These are phyloP conservation scores for Heteromeles arbutifolia DNA, from an alignment of 306 rosid genomes.

Conservation along the genomic window DNA sequence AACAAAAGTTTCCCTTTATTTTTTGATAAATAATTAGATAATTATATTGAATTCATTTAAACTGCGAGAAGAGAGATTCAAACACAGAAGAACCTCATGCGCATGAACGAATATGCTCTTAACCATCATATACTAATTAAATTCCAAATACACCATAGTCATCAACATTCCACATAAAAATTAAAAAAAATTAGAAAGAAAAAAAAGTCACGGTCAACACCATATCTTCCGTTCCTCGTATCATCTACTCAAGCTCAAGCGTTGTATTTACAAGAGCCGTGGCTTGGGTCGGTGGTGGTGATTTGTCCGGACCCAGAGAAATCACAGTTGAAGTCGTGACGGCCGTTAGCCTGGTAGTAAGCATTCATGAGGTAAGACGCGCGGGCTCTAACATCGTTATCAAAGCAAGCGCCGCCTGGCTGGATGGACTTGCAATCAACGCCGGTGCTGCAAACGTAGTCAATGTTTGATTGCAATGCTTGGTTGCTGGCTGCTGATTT, in stretches of 20 bases:
- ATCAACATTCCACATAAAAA: background rate
- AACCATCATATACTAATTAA: background rate
- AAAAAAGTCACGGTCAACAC: background rate
- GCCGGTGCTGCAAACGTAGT: constrained; percentile 56
- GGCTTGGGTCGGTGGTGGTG: constrained; percentile 50
- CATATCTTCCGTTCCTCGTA: background rate
- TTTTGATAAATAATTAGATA: no score
- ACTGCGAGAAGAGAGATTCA: no score
- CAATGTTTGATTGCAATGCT: constrained; percentile 54
- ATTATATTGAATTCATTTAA: no score
- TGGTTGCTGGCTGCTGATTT: constrained; percentile 33
- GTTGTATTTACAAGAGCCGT: background rate
- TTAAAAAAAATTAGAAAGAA: background rate
- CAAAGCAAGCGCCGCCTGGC: constrained; percentile 58
- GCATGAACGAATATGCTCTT: no score
- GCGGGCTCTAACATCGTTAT: constrained; percentile 28
- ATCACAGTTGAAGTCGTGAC: constrained; percentile 53
- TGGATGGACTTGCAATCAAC: constrained; percentile 60
- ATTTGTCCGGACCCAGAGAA: constrained; percentile 45
- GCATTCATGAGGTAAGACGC: constrained; percentile 80
- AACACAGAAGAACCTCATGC: no score
- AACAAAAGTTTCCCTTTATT: no score
- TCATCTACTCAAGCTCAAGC: background rate
- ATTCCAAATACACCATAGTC: background rate
- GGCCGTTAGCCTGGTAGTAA: constrained; percentile 56